Percentiles rank a stretch among this genome's conserved stretches.
Conservation (phyloP, 208 protist genomes). For the Trypanosoma lewisi region DNA sequence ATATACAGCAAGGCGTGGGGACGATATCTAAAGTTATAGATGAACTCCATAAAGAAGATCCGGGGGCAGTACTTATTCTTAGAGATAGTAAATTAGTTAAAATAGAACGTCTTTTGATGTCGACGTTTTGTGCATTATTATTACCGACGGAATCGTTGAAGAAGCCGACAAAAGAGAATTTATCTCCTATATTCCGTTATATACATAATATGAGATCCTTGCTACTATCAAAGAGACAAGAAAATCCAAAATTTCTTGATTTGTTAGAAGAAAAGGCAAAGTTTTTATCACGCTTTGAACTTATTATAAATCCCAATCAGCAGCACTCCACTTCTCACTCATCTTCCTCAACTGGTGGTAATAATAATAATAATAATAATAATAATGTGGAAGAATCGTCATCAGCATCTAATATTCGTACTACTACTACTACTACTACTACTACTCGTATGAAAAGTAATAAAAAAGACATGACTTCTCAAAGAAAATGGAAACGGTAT, state of each 20-base stretch:
- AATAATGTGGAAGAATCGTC: too few species aligned
- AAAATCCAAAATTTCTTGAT: conserved; percentile 48
- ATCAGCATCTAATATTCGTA: too few species aligned
- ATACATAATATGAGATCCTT: conserved; percentile 74
- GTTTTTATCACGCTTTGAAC: conserved; percentile 85
- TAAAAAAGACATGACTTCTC: conserved; percentile 29
- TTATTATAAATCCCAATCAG: too few species aligned
- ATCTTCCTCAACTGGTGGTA: too few species aligned
- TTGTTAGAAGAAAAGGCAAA: conserved; percentile 55
- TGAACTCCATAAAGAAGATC: conserved; percentile 67
- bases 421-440: too few species aligned
- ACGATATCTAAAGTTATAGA: conserved; percentile 61
- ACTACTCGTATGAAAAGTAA: conserved; percentile 11
- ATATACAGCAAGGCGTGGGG: conserved; percentile 80
- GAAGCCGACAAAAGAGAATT: conserved; percentile 33
- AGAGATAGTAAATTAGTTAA: conserved; percentile 66
- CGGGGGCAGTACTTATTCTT: conserved; percentile 63
- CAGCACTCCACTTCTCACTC: too few species aligned
- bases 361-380: too few species aligned
- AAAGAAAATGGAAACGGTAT: conserved; percentile 72
- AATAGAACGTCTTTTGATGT: conserved; percentile 80
- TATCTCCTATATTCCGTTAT: conserved; percentile 58
- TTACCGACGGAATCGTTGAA: conserved; percentile 54
- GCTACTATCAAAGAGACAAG: conserved; percentile 78
- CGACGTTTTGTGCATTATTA: conserved; percentile 76